A percentile compares a stretch with the other conserved stretches of the same genome.
These are phyloP conservation scores for Teunomyces panamensis DNA, from an alignment of 805 yeast species.

Conservation along the genomic window DNA sequence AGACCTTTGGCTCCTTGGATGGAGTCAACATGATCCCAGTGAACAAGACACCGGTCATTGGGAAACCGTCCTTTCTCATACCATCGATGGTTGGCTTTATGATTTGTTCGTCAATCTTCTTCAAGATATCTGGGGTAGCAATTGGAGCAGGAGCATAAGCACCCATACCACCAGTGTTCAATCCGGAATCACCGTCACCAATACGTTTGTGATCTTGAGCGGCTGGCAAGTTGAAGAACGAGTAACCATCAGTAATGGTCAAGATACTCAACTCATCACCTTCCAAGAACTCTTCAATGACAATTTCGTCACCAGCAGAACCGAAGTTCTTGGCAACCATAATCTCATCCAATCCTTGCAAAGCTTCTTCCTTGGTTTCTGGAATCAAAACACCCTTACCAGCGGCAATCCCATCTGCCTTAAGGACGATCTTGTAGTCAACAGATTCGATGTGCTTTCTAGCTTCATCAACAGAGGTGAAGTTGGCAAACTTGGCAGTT, in stretches of 20 bases:
- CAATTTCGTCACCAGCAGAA: conserved; percentile 87
- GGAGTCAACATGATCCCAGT: conserved; percentile 91
- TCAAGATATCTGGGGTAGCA: conserved; percentile 73
- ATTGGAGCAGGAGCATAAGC: conserved; percentile 98
- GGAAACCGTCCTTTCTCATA: conserved; percentile 91
- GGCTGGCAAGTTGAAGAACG: conserved; percentile 86
- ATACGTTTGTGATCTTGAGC: conserved; percentile 98
- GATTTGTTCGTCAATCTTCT: conserved; percentile 68
- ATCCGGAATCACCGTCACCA: conserved; percentile 89
- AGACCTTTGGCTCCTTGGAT: conserved; percentile 82
- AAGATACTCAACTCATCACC: conserved; percentile 96
- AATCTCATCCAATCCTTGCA: conserved; percentile 75
- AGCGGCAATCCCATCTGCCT: conserved; percentile 97
- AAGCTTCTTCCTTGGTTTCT: conserved; percentile 76
- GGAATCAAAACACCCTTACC: conserved; percentile 99
- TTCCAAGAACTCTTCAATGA: conserved; percentile 91
- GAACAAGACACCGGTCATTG: conserved; percentile 93
- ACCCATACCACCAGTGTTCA: conserved; percentile 99
- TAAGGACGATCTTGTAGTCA: conserved; percentile 79
- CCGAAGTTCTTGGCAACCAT: conserved; percentile 93
- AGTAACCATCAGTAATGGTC: conserved; percentile 91
- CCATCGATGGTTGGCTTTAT: conserved; percentile 92
- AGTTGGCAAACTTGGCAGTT: conserved; percentile 86
- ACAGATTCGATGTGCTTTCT: conserved; percentile 61
- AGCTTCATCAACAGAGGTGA: conserved; percentile 75